These are phyloP conservation scores for Apiospora sp. DNA, from an alignment of 2,329 filamentous ascomycete genomes.

Conservation along the genomic window DNA sequence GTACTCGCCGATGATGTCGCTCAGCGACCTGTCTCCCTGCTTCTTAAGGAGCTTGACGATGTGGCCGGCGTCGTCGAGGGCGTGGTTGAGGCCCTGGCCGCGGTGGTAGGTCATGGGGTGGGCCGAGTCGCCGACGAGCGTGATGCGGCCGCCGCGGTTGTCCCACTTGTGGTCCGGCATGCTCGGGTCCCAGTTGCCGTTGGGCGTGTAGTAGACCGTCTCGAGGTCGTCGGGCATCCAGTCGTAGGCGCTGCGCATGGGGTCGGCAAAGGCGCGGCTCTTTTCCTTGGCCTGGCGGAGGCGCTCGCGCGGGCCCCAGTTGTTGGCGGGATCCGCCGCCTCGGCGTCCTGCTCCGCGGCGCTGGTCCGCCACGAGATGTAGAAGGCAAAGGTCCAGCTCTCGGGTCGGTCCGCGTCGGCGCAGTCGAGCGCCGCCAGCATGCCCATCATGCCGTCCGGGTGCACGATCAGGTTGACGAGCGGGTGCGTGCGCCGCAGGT, in stretches of 20 bases:
- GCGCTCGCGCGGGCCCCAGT: constrained; percentile 44
- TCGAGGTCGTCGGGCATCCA: constrained; percentile 41
- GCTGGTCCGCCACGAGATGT: constrained; percentile 52
- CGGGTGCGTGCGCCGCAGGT: constrained; percentile 50
- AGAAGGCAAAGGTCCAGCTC: constrained; percentile 55
- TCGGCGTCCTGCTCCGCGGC: constrained; percentile 50
- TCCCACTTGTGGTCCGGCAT: constrained; percentile 41
- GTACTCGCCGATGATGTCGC: constrained; percentile 45
- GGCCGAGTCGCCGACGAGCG: constrained; percentile 45
- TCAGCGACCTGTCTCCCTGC: constrained; percentile 31
- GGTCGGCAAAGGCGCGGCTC: constrained; percentile 49
- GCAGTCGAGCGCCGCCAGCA: constrained; percentile 53
- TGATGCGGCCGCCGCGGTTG: constrained; percentile 41
- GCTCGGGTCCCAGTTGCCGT: constrained; percentile 43
- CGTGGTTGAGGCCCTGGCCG: constrained; percentile 58
- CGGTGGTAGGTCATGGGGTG: constrained; percentile 50
- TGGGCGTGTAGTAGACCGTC: constrained; percentile 39
- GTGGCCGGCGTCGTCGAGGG: constrained; percentile 51
- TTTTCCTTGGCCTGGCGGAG: constrained; percentile 50
- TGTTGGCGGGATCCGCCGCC: constrained; percentile 30
- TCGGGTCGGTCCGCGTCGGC: constrained; percentile 44
- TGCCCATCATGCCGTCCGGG: constrained; percentile 52
- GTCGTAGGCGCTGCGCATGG: constrained; percentile 51
- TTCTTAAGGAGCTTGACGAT: constrained; percentile 43
- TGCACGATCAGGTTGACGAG: constrained; percentile 52